phyloP scores from a whole-genome alignment of 2,329 filamentous ascomycete species.

The Trichoderma sp. region DNA sequence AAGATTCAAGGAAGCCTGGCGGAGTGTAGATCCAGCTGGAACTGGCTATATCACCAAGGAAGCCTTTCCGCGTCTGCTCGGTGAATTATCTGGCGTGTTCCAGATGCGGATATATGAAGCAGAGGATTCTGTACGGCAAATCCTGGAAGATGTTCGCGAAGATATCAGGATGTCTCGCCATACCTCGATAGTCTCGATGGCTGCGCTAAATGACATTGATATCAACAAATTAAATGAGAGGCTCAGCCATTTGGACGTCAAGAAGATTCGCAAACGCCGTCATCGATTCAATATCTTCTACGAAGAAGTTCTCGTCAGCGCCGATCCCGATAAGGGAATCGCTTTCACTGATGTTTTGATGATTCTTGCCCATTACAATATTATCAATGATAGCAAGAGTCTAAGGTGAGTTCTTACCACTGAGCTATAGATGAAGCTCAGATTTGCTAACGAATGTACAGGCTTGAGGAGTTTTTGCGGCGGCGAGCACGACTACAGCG shows the following conservation, averaged over 20 bases:
- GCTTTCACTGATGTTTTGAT: slow-evolving; percentile 90
- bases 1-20: slow-evolving; percentile 97
- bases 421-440: neutral
- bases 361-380: slow-evolving; percentile 96
- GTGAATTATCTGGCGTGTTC: slow-evolving; percentile 91
- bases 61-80: slow-evolving; percentile 81
- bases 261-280: slow-evolving; percentile 71
- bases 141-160: slow-evolving; percentile 78
- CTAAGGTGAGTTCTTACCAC: slow-evolving; percentile 58
- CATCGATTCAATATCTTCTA: slow-evolving; percentile 91
- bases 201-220: slow-evolving; percentile 60
- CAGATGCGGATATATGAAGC: slow-evolving; percentile 95
- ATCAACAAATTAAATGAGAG: slow-evolving; percentile 72
- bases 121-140: slow-evolving; percentile 80
- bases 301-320: slow-evolving; percentile 91
- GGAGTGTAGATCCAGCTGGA: slow-evolving; percentile 87
- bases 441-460: slow-evolving; percentile 32
- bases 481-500: slow-evolving; percentile 86
- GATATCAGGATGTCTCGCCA: slow-evolving; percentile 54
- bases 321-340: slow-evolving; percentile 85
- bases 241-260: slow-evolving; percentile 69
- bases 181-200: slow-evolving; percentile 52
- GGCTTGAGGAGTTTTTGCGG: slow-evolving; percentile 89
- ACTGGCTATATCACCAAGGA: slow-evolving; percentile 90
- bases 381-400: slow-evolving; percentile 97